A percentile compares a stretch with the other conserved stretches of the same genome.
Conservation (phyloP, 2,329 filamentous ascomycete species). For the Tolypocladium pustulatum region DNA sequence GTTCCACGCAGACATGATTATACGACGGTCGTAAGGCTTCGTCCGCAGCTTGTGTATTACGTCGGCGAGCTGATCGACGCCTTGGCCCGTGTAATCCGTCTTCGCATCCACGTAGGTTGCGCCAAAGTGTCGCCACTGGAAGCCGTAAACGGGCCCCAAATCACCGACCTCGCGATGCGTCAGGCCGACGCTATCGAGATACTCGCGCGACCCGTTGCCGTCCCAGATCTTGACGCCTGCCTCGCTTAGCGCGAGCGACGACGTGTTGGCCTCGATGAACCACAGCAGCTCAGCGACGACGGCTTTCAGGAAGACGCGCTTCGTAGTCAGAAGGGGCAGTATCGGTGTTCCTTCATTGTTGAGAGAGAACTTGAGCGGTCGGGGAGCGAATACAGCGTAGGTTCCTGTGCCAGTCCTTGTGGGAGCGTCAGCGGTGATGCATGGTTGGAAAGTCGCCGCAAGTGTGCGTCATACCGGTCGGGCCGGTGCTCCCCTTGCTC, state of each 20-base stretch:
- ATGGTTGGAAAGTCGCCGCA: not conserved
- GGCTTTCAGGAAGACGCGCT: constrained; percentile 87
- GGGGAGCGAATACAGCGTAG: constrained; percentile 76
- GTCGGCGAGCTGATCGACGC: constrained; percentile 86
- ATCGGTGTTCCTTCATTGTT: constrained; percentile 52
- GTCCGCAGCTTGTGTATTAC: constrained; percentile 78
- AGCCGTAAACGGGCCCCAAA: constrained; percentile 91
- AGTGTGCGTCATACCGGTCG: constrained; percentile 54
- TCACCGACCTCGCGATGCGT: constrained; percentile 76
- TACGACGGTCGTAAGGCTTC: constrained; percentile 78
- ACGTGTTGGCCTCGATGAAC: constrained; percentile 83
- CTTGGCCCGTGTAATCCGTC: constrained; percentile 76
- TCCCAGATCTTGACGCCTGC: constrained; percentile 96
- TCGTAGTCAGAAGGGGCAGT: constrained; percentile 90
- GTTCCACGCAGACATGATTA: constrained; percentile 93
- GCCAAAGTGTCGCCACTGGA: constrained; percentile 98
- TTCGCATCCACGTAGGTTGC: constrained; percentile 73
- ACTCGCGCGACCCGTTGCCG: constrained; percentile 85
- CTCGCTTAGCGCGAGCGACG: constrained; percentile 63
- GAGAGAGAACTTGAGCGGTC: constrained; percentile 77
- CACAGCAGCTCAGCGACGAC: constrained; percentile 89
- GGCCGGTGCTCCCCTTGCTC: constrained; percentile 75
- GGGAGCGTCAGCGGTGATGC: not conserved
- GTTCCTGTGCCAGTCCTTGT: constrained; percentile 85
- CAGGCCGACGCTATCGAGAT: constrained; percentile 77